phyloP scores from a whole-genome alignment of 108 stramenopile genomes.

The Ochromonas danica region DNA sequence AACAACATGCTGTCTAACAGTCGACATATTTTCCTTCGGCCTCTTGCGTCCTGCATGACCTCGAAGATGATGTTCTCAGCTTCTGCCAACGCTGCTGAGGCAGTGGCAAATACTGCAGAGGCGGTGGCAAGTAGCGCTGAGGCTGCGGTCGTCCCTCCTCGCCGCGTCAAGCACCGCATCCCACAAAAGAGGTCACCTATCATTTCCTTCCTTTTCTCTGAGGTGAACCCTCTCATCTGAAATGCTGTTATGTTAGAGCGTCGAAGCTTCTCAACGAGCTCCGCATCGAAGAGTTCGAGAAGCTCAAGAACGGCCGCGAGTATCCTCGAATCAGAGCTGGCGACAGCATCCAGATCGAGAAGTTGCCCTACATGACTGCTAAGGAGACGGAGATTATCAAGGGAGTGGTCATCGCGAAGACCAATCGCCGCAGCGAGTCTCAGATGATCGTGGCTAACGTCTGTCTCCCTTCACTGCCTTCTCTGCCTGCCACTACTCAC shows the following conservation, averaged over 20 bases:
- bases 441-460: not conserved
- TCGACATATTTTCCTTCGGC: too few relatives aligned
- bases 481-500: not conserved
- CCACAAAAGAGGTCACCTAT: too few relatives aligned
- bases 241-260: constrained; percentile 30
- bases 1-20: too few relatives aligned
- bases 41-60: too few relatives aligned
- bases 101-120: too few relatives aligned
- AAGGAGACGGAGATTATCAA: not conserved
- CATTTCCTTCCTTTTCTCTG: too few relatives aligned
- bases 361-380: constrained; percentile 10
- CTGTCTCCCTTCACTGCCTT: not conserved
- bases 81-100: too few relatives aligned
- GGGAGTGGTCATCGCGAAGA: constrained; percentile 9
- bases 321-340: constrained; percentile 12
- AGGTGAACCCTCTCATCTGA: too few relatives aligned
- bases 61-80: too few relatives aligned
- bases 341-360: constrained; percentile 21
- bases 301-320: constrained; percentile 10
- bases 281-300: constrained; percentile 10
- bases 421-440: not conserved
- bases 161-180: too few relatives aligned
- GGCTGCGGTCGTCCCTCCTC: too few relatives aligned
- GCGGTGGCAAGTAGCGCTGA: too few relatives aligned
- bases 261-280: constrained; percentile 16